phyloP scores from a whole-genome alignment of 176 grass and related monocot genomes.

The Musa schizocarpa region DNA sequence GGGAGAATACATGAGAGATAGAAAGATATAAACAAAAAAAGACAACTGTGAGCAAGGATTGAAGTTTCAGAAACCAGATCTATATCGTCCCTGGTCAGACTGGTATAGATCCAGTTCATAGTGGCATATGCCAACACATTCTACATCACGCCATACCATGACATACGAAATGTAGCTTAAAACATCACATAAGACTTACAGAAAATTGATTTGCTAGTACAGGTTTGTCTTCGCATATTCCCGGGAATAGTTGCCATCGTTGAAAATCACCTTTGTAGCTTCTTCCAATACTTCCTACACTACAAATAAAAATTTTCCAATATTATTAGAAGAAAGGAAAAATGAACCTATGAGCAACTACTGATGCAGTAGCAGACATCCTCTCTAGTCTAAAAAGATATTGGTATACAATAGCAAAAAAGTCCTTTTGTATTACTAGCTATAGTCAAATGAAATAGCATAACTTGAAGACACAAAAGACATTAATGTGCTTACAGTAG shows the following conservation, averaged over 20 bases:
- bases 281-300: conserved; percentile 96
- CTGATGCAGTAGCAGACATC: neutral
- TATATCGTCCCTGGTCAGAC: too few species aligned
- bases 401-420: neutral
- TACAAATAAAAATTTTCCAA: conserved; percentile 38
- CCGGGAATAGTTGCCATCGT: conserved; percentile 89
- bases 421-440: neutral
- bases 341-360: neutral
- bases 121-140: too few species aligned
- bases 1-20: too few species aligned
- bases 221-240: conserved; percentile 63
- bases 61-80: too few species aligned
- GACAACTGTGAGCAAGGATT: too few species aligned
- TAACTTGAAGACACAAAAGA: neutral
- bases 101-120: too few species aligned
- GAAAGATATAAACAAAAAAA: too few species aligned
- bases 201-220: conserved; percentile 91
- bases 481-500: neutral
- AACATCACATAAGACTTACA: conserved; percentile 39
- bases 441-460: neutral
- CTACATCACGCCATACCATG: too few species aligned
- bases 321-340: conserved; percentile 18
- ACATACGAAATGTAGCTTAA: neutral
- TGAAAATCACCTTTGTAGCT: conserved; percentile 94
- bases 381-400: neutral